phyloP scores from a whole-genome alignment of 2,329 filamentous ascomycete genomes.

The Pleochaeta shiraiana region DNA sequence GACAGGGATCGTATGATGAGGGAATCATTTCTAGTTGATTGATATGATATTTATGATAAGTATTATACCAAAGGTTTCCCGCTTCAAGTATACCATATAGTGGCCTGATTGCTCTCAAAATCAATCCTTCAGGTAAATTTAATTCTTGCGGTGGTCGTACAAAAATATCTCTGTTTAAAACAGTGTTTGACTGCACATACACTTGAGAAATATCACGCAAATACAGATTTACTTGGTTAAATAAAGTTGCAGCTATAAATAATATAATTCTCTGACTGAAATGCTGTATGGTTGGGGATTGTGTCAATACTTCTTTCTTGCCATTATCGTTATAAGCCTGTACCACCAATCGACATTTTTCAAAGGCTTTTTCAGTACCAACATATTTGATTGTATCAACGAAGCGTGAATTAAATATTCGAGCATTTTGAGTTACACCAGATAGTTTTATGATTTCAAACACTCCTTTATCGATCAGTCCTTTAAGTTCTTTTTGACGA shows the following conservation, averaged over 20 bases:
- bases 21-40: not conserved
- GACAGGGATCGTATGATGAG: not conserved
- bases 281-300: not conserved
- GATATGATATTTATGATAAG: not conserved
- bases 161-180: not conserved
- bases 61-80: not conserved
- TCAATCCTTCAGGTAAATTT: not conserved
- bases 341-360: slow-evolving; percentile 4
- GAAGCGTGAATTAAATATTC: slow-evolving; percentile 7
- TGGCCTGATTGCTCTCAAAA: not conserved
- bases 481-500: not conserved
- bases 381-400: slow-evolving; percentile 8
- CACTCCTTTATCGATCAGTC: not conserved
- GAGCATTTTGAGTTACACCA: not conserved
- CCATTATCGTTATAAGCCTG: slow-evolving; percentile 5
- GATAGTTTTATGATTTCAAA: not conserved
- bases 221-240: not conserved
- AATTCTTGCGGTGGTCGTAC: not conserved
- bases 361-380: slow-evolving; percentile 5
- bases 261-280: not conserved
- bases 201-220: not conserved
- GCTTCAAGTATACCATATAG: not conserved
- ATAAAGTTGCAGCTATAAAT: not conserved
- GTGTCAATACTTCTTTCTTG: not conserved
- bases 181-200: not conserved